phyloP scores from a whole-genome alignment of 1,284 basidiomycete genomes.

The Ceratobasidium sp. region DNA sequence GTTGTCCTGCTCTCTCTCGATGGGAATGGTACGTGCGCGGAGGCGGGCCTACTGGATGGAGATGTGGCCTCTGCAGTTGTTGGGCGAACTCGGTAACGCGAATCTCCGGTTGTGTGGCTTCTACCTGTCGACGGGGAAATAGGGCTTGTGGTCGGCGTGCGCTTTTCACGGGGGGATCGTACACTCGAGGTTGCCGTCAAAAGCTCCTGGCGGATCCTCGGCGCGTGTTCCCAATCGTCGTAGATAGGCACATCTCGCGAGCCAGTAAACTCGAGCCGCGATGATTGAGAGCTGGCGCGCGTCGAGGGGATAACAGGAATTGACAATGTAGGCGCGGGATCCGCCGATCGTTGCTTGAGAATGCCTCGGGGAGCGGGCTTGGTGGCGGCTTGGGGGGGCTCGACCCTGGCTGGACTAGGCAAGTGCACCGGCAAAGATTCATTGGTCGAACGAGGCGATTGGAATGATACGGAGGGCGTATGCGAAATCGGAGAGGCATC shows the following conservation, averaged over 20 bases:
- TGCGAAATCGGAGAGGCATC: background rate
- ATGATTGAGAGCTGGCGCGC: background rate
- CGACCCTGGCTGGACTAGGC: background rate
- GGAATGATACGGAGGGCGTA: slow-evolving; percentile 16
- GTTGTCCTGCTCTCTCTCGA: slow-evolving; percentile 6
- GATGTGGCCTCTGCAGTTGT: background rate
- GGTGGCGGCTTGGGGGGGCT: background rate
- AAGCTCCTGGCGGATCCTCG: slow-evolving; percentile 10
- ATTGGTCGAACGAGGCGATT: background rate
- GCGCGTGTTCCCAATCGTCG: slow-evolving; percentile 38
- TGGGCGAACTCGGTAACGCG: slow-evolving; percentile 13
- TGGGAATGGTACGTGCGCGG: background rate
- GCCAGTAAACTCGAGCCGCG: slow-evolving; percentile 33
- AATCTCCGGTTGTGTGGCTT: slow-evolving; percentile 2
- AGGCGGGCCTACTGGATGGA: background rate
- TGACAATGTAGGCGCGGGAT: background rate
- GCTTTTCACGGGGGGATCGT: slow-evolving; percentile 31
- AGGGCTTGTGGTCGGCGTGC: slow-evolving; percentile 5
- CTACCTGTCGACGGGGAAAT: background rate
- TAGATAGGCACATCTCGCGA: slow-evolving; percentile 36
- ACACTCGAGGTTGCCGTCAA: slow-evolving; percentile 15
- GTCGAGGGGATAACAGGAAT: background rate
- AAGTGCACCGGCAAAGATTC: slow-evolving; percentile 2
- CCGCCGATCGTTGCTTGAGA: slow-evolving; percentile 26
- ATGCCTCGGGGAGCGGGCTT: slow-evolving; percentile 30